Conservation (phyloP, 257 asterid species). For the Cynanchum wilfordii region DNA sequence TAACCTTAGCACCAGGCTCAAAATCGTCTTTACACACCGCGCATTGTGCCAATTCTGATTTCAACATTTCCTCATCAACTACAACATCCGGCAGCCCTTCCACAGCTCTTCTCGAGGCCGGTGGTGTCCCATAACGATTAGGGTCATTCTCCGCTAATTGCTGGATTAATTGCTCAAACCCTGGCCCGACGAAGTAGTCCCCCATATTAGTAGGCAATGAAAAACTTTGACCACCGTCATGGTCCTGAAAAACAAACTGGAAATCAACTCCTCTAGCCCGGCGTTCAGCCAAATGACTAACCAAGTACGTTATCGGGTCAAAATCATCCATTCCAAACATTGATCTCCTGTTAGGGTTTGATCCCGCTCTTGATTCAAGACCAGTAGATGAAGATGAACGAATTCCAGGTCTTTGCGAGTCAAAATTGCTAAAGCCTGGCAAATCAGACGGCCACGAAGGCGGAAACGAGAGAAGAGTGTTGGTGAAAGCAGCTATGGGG, state of each 20-base stretch:
- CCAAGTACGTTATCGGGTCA: constrained; percentile 43
- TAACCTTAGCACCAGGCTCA: constrained; percentile 46
- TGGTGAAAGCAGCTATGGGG: constrained; percentile 33
- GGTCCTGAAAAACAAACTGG: constrained; percentile 46
- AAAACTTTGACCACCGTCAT: constrained; percentile 21
- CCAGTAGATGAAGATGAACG: constrained; percentile 1
- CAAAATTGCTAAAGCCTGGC: neutral
- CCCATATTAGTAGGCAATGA: constrained; percentile 41
- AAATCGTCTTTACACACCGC: constrained; percentile 87
- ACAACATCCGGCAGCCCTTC: constrained; percentile 39
- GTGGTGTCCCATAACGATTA: constrained; percentile 66
- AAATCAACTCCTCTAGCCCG: constrained; percentile 55
- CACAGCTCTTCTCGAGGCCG: constrained; percentile 57
- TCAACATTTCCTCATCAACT: constrained; percentile 47
- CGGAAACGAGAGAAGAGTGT: constrained; percentile 29
- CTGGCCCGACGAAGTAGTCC: constrained; percentile 66
- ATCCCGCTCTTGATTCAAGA: constrained; percentile 12
- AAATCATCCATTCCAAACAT: constrained; percentile 29
- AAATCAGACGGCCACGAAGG: constrained; percentile 13
- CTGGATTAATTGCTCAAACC: constrained; percentile 70
- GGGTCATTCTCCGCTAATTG: constrained; percentile 80
- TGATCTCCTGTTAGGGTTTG: constrained; percentile 12
- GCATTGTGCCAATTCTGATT: constrained; percentile 63
- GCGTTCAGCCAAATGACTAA: constrained; percentile 37
- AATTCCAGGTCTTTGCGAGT: constrained; percentile 20